Conservation (phyloP, 139 green algal species). For the Tetratostichococcus sp. region DNA sequence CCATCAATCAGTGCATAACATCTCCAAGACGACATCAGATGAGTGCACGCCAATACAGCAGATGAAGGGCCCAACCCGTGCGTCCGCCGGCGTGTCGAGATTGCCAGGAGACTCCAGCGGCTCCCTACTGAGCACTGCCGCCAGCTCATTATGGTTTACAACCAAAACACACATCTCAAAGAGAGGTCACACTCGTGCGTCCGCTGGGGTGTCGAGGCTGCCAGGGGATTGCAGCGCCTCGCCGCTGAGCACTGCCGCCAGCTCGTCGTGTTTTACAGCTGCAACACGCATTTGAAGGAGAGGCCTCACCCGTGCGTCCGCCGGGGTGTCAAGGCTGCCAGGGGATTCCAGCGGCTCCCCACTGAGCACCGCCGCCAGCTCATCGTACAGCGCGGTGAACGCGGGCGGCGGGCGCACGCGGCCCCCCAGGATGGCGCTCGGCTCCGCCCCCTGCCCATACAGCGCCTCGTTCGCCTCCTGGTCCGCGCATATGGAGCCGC, state of each 20-base stretch:
- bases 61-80: not conserved
- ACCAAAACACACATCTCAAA: too few species aligned
- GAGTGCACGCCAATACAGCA: too few species aligned
- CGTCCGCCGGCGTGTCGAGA: not conserved
- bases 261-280: too few species aligned
- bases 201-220: too few species aligned
- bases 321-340: not conserved
- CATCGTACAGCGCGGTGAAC: not conserved
- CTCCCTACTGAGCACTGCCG: not conserved
- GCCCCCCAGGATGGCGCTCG: not conserved
- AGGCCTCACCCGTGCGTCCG: not conserved
- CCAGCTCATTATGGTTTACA: too few species aligned
- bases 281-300: too few species aligned
- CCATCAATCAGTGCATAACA: not conserved
- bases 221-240: too few species aligned
- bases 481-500: not conserved
- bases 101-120: not conserved
- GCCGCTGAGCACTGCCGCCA: too few species aligned
- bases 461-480: not conserved
- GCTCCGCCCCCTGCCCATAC: not conserved
- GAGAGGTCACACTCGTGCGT: not conserved
- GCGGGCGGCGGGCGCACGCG: not conserved
- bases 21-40: too few species aligned
- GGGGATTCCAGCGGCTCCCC: not conserved
- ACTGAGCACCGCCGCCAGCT: not conserved